Evolutionary conservation across 2,329 filamentous ascomycete species (phyloP), one percentile per base, ranked within the genome.

Genomic region (Calcarisporium arbuscula): DNA sequence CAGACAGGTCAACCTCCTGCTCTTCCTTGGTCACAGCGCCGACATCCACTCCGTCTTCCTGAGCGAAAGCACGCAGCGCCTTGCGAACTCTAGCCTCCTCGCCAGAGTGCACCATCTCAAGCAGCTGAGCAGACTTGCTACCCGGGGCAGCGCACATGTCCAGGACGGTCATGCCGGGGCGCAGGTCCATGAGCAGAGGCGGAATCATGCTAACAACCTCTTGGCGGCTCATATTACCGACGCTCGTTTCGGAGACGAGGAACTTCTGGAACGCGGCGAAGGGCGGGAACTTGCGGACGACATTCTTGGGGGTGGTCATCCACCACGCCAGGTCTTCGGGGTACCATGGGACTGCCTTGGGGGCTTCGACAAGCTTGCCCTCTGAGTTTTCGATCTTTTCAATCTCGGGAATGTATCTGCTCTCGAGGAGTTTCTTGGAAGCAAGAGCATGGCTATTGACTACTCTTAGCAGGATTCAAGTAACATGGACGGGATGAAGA

Each of bases 191-290:
- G 50, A 96, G 71, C 49, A 96, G 74, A 18, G 92, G 92, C 18
- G 92, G 92, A 43, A 98, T 96, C 92, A 98, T 98, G 67, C 87
- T 95, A 53, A 98, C 92, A 28, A 95, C 83, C 65, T 98, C 92
- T 62, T 98, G 92, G 51, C 92, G 80, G 62, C 85, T 95, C 52
- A 98, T 96, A 60, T 96, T 98, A 51, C 92, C 92, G 16, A 96
- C 88, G 37, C 85, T 88, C 5, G 92, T 95, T 70, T 98, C 92
- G 34, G 90, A 94, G 32, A 98, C 92, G 32, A 98, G 74, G 68
- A 95, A 98, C 58, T 94, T 94, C 60, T 98, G 92, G 64, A 98
- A 96, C 19, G 85, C 83, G 32, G 88, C 82, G 58, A 98, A 98
- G 4, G 92, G 92, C 22, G 86, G 80, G 60, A 94, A 95, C 56